Evolutionary conservation across 768 basidiomycete species (phyloP), one percentile per base, ranked within the genome.

Genomic region (Fomitopsis serialis): DNA sequence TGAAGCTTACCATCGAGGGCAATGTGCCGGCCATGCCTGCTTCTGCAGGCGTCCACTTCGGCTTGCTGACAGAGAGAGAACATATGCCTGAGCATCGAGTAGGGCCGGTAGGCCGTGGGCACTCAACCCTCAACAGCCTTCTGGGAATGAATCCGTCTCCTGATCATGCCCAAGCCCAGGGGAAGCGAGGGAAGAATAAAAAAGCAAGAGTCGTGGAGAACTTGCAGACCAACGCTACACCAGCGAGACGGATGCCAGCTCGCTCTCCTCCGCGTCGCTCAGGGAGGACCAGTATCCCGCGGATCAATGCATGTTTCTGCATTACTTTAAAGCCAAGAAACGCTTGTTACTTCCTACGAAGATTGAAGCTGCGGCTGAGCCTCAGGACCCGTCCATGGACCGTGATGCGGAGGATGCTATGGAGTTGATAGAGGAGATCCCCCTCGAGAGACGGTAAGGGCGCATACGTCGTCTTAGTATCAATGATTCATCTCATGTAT

Each of bases 281-380:
- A n/a, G n/a, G n/a, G n/a, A 5, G 23, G 44, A 27, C 3, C 10
- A 22, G 3, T 45, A 13, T 12, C 7, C 40, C 25, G 10, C 27
- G 44, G 44, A 59, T 29, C 58, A 59, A 34, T 56, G 55, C 40
- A 29, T 56, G 3, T 59, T 59, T 50, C 12, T 59, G 23, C 50
- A 57, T 43, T 59, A 54, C 53, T 59, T 52, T 53, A 56, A 57
- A 47, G 15, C 48, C 35, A 56, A 57, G 50, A 45, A 35, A 11
- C 45, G 58, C 1, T n/a, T 32, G 10, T n/a, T 52, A 9, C 24
- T 27, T 25, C 19, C 15, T 1, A 7, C n/a, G n/a, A n/a, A n/a
- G 42, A n/a, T 29, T 8, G 42, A 52, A 19, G 58, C 58, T 2
- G 58, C 50, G 0, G 55, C 58, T 9, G 58, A 54, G 15, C 58